Percentiles rank a stretch among this genome's conserved stretches.
Conservation (phyloP, 306 rosid genomes). For the Fagus crenata region DNA sequence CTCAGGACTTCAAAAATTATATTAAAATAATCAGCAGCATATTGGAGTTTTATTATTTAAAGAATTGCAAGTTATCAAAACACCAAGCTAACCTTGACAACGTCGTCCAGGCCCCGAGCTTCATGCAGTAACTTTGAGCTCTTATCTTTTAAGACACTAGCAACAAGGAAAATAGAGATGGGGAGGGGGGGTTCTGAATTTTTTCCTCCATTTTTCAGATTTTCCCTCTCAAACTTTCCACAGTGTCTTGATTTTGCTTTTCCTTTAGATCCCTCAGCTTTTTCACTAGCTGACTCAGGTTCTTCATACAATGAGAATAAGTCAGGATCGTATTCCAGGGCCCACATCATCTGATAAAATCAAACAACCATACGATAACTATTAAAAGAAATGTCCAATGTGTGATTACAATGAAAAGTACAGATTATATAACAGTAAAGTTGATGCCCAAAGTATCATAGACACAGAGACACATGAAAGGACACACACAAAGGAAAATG, state of each 20-base stretch:
- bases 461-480: neutral
- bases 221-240: constrained; percentile 88
- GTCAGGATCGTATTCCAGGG: constrained; percentile 88
- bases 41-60: neutral
- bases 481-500: neutral
- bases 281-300: constrained; percentile 43
- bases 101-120: constrained; percentile 94
- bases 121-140: constrained; percentile 76
- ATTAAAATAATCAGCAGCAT: neutral
- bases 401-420: neutral
- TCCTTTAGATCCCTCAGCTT: constrained; percentile 54
- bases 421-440: neutral
- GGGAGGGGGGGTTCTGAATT: constrained; percentile 81
- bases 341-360: constrained; percentile 97
- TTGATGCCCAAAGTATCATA: neutral
- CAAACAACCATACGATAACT: constrained; percentile 15
- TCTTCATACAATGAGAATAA: constrained; percentile 70
- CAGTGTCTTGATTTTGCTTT: constrained; percentile 67
- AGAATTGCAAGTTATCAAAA: neutral
- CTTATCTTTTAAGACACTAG: constrained; percentile 93
- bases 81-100: constrained; percentile 75
- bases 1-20: neutral
- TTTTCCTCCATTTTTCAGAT: constrained; percentile 61
- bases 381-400: constrained; percentile 1
- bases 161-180: constrained; percentile 89